Conservation (phyloP, 2,329 filamentous ascomycete genomes). For the Trichoderma atrobrunneum region DNA sequence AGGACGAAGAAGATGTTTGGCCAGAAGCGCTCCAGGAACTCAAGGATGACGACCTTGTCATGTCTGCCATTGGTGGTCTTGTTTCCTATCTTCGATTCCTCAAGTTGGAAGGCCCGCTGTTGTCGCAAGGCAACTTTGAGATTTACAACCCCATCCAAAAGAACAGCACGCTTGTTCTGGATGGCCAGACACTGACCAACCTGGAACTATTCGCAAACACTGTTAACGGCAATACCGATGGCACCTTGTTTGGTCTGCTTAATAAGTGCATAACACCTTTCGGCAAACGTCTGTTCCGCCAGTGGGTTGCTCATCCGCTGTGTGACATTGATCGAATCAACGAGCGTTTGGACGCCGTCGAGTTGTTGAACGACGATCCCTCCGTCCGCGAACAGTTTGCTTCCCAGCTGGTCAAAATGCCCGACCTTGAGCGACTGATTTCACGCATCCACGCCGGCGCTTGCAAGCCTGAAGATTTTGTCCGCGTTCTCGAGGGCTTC, state of each 20-base stretch:
- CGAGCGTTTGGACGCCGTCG: slow-evolving; percentile 88
- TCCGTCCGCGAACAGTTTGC: slow-evolving; percentile 83
- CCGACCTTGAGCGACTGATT: slow-evolving; percentile 89
- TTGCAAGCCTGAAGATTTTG: slow-evolving; percentile 90
- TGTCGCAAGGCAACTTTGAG: slow-evolving; percentile 87
- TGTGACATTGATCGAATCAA: slow-evolving; percentile 87
- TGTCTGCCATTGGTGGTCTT: slow-evolving; percentile 88
- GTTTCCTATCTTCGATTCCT: slow-evolving; percentile 81
- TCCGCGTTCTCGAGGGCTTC: slow-evolving; percentile 90
- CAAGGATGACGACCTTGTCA: slow-evolving; percentile 74
- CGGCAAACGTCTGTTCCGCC: slow-evolving; percentile 90
- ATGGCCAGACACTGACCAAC: slow-evolving; percentile 95
- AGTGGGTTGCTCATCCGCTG: slow-evolving; percentile 96
- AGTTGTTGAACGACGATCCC: slow-evolving; percentile 81
- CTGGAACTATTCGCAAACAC: slow-evolving; percentile 96
- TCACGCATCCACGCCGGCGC: slow-evolving; percentile 89
- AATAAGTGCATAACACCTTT: slow-evolving; percentile 96
- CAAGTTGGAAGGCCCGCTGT: slow-evolving; percentile 82
- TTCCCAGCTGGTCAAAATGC: slow-evolving; percentile 83
- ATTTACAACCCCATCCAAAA: slow-evolving; percentile 88
- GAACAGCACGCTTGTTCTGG: slow-evolving; percentile 87
- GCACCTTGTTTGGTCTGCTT: slow-evolving; percentile 84
- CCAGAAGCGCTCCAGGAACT: slow-evolving; percentile 70
- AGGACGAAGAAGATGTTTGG: slow-evolving; percentile 63
- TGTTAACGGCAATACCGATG: slow-evolving; percentile 78